Evolutionary conservation across 768 basidiomycete genomes (phyloP), one percentile per base, ranked within the genome.

Genomic region (Pleurotus citrinopileatus): DNA sequence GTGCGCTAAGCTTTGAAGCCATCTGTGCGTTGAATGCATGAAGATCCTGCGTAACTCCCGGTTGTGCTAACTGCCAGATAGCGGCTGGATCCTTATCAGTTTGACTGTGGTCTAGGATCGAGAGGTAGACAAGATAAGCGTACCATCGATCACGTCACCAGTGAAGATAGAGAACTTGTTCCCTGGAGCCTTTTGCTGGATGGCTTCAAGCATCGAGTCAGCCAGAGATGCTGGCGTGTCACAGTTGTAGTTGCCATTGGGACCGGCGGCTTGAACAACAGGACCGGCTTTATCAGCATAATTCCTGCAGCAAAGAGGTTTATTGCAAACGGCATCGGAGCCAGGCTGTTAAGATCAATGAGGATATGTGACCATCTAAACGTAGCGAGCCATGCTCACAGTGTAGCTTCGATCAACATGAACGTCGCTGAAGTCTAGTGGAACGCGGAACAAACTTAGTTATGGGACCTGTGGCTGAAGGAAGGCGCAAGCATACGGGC

Each of bases 111-210:
- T n/a, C n/a, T n/a, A n/a, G n/a, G n/a, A n/a, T n/a, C n/a, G n/a
- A n/a, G n/a, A n/a, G n/a, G n/a, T n/a, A n/a, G n/a, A n/a, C n/a
- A n/a, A n/a, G n/a, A n/a, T n/a, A n/a, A 42, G 53, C 64, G 47
- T 46, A 81, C 82, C 79, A 66, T 84, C 83, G 3, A 84, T 75
- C 4, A 84, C 79, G 61, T 86, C 84, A 4, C 84, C 85, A 2
- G 84, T 87, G 59, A 85, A 86, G 28, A 87, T 76, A 3, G 79
- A 74, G 61, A 83, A 84, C 7, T 65, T 62, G 13, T 71, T 72
- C 15, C 68, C 65, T 36, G 68, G 59, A 4, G 61, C 51, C 32
- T 76, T 66, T 38, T 38, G 22, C 5, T 26, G 26, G 9, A 79
- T 71, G 13, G 74, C 73, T 10, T 66, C 60, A 3, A 84, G 67